Percentiles rank a stretch among this genome's conserved stretches.
phyloP scores from a whole-genome alignment of 768 basidiomycete genomes.

The Dioszegia crocea region DNA sequence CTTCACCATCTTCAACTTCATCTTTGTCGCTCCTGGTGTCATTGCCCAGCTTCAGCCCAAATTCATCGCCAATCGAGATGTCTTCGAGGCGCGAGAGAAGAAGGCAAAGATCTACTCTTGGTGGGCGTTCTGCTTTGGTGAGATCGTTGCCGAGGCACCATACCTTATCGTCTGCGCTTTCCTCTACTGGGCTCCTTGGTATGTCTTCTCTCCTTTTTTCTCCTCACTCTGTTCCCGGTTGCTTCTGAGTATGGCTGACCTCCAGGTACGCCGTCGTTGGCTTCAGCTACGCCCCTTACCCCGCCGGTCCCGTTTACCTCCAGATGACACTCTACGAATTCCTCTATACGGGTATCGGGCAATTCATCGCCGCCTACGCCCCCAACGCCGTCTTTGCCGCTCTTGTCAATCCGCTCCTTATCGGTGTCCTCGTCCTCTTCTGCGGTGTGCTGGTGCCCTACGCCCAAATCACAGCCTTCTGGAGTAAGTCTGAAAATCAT shows the following conservation, averaged over 20 bases:
- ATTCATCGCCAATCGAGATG: conserved; percentile 65
- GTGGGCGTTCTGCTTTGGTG: conserved; percentile 38
- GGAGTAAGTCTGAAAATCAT: conserved; percentile 18
- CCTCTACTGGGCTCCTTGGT: conserved; percentile 35
- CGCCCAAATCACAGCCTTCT: conserved; percentile 36
- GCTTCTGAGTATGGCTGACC: no score
- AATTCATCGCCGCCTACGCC: conserved; percentile 46
- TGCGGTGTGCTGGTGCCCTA: conserved; percentile 41
- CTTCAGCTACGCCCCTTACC: conserved; percentile 34
- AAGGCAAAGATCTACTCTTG: conserved; percentile 40
- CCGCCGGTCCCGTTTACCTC: conserved; percentile 44
- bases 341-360: conserved; percentile 45
- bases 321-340: conserved; percentile 47
- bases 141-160: conserved; percentile 42
- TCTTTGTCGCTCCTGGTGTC: conserved; percentile 56
- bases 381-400: conserved; percentile 43
- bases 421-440: conserved; percentile 39
- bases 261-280: conserved; percentile 40
- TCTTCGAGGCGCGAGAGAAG: conserved; percentile 44
- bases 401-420: conserved; percentile 43
- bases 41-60: conserved; percentile 74
- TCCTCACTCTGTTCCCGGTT: no score
- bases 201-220: conserved; percentile 15
- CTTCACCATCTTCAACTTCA: conserved; percentile 53
- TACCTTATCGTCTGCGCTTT: conserved; percentile 41